Evolutionary conservation across 129 eudicot species (phyloP).

Genomic region (Logfia minima): DNA sequence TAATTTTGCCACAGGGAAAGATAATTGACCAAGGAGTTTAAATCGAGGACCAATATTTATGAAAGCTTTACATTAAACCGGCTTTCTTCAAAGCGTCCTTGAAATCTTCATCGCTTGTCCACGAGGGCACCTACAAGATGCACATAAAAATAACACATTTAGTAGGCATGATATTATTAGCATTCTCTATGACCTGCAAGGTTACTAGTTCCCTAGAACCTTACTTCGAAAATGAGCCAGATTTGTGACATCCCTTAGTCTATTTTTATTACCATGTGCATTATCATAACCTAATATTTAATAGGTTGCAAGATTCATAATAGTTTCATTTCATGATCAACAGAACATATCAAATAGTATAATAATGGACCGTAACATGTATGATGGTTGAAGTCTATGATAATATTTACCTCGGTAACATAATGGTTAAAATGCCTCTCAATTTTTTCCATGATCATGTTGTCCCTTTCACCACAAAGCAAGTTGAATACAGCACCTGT

Average conservation of each 20-base stretch:
- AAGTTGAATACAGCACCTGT: conserved; percentile 87
- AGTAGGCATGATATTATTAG: background rate
- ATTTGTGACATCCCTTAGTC: background rate
- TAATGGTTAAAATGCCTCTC: conserved; percentile 59
- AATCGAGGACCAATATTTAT: background rate
- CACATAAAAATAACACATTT: background rate
- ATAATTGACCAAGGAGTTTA: background rate
- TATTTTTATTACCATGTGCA: background rate
- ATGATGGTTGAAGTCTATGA: background rate
- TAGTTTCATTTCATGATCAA: background rate
- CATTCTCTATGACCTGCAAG: background rate
- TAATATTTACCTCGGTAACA: conserved; percentile 54
- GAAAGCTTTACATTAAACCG: conserved; percentile 44
- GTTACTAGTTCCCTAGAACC: background rate
- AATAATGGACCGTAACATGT: background rate
- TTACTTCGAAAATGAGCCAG: background rate
- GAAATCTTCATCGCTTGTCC: conserved; percentile 56
- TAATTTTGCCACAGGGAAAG: background rate
- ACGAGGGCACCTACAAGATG: conserved; percentile 62
- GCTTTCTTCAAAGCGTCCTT: conserved; percentile 66
- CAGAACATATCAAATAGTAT: background rate
- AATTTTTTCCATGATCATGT: conserved; percentile 61
- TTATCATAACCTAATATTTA: background rate
- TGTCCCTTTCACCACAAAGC: conserved; percentile 56
- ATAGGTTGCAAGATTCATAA: background rate